Percentiles rank a stretch among this genome's conserved stretches.
These are phyloP conservation scores for Besnoitia besnoiti DNA, from an alignment of 169 alveolate species.

Conservation along the genomic window DNA sequence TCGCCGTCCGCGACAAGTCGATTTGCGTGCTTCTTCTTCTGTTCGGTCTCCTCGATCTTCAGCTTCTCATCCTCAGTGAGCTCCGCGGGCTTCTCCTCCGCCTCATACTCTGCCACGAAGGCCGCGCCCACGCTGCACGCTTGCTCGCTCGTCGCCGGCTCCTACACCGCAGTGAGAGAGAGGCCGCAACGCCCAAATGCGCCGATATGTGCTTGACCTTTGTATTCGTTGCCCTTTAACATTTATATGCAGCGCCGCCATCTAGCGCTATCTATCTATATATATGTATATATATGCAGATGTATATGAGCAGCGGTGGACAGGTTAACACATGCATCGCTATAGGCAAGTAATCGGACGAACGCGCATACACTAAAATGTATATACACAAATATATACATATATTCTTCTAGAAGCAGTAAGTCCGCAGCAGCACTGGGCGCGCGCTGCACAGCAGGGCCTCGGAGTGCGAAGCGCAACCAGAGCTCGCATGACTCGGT, in stretches of 20 bases:
- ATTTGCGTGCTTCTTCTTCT: background rate
- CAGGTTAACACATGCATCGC: background rate
- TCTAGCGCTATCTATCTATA: background rate
- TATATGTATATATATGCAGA: constrained; percentile 17
- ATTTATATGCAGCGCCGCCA: background rate
- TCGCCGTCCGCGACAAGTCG: background rate
- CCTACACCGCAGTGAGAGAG: background rate
- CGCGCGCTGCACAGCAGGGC: too few species aligned
- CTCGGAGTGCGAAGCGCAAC: background rate
- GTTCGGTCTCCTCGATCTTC: background rate
- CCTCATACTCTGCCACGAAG: background rate
- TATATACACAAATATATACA: background rate
- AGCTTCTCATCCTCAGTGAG: background rate
- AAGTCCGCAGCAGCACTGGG: background rate
- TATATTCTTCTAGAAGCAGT: background rate
- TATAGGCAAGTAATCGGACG: background rate
- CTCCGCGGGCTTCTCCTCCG: background rate
- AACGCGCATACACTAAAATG: background rate
- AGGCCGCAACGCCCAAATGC: background rate
- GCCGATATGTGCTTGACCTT: too few species aligned
- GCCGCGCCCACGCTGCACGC: background rate
- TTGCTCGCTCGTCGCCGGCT: background rate
- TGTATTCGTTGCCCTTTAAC: too few species aligned
- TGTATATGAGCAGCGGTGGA: background rate
- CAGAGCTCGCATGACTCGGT: background rate